A percentile compares a stretch with the other conserved stretches of the same genome.
Conservation (phyloP, 2,329 filamentous ascomycete species). For the Sporothrix brasiliensis region DNA sequence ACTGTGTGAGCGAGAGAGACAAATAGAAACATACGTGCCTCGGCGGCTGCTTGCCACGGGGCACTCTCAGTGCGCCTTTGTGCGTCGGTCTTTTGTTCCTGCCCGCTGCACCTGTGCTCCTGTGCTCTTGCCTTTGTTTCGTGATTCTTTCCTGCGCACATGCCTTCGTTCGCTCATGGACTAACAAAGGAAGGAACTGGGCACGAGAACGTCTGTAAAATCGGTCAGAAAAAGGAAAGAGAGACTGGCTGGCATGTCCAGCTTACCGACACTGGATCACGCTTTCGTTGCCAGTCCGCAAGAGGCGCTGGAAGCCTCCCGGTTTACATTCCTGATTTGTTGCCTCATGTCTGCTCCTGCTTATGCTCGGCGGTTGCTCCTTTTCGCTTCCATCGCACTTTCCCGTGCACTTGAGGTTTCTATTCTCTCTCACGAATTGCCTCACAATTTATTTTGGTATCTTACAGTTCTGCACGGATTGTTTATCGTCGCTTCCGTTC, state of each 20-base stretch:
- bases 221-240: neutral
- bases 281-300: neutral
- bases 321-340: constrained; percentile 12
- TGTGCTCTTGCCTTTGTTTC: neutral
- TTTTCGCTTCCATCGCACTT: constrained; percentile 20
- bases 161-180: neutral
- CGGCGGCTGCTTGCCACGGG: neutral
- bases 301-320: neutral
- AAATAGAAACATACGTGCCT: constrained; percentile 4
- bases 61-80: neutral
- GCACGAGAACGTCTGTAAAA: neutral
- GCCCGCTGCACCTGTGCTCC: neutral
- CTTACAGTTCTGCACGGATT: neutral
- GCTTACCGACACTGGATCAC: neutral
- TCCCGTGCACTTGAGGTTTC: constrained; percentile 1
- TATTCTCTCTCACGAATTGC: neutral
- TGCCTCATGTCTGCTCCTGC: constrained; percentile 18
- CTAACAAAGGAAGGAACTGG: constrained; percentile 15
- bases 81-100: constrained; percentile 3
- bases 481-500: neutral
- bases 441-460: too few relatives aligned
- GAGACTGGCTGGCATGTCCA: neutral
- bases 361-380: constrained; percentile 1
- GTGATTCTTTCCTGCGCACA: neutral
- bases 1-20: neutral